Evolutionary conservation across 2,329 filamentous ascomycete species (phyloP).

Genomic region (Penicillium sp.): DNA sequence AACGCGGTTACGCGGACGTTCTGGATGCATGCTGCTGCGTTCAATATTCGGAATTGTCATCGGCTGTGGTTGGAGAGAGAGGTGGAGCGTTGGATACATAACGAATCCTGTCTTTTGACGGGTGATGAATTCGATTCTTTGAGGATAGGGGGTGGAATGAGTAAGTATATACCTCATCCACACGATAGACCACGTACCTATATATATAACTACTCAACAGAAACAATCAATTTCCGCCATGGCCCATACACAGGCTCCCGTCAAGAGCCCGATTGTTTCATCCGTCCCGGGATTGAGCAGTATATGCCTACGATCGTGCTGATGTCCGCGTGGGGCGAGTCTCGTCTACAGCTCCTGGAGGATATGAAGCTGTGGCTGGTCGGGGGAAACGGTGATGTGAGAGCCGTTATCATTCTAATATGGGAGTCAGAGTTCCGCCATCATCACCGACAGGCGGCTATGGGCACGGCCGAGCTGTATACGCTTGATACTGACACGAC

Average conservation of each 20-base stretch:
- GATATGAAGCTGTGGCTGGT: conserved; percentile 8
- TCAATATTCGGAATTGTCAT: not conserved
- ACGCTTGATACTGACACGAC: not conserved
- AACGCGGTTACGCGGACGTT: not conserved
- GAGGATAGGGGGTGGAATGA: not conserved
- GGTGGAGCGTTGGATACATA: not conserved
- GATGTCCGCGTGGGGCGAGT: not conserved
- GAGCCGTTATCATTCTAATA: not conserved
- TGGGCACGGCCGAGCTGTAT: not conserved
- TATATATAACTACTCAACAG: not conserved
- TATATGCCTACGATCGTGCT: not conserved
- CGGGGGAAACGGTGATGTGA: not conserved
- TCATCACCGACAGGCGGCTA: not conserved
- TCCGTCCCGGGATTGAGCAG: not conserved
- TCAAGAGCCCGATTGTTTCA: conserved; percentile 1
- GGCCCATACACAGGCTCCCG: conserved; percentile 1
- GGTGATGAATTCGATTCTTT: not conserved
- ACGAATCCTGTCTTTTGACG: not conserved
- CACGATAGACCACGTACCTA: not conserved
- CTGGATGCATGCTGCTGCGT: not conserved
- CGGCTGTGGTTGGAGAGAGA: not conserved
- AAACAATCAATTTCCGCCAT: not conserved
- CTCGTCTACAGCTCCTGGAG: conserved; percentile 1
- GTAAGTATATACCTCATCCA: not conserved
- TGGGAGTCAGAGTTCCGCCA: not conserved